Conservation (phyloP, 345 rosid species). For the Dimocarpus longan region DNA sequence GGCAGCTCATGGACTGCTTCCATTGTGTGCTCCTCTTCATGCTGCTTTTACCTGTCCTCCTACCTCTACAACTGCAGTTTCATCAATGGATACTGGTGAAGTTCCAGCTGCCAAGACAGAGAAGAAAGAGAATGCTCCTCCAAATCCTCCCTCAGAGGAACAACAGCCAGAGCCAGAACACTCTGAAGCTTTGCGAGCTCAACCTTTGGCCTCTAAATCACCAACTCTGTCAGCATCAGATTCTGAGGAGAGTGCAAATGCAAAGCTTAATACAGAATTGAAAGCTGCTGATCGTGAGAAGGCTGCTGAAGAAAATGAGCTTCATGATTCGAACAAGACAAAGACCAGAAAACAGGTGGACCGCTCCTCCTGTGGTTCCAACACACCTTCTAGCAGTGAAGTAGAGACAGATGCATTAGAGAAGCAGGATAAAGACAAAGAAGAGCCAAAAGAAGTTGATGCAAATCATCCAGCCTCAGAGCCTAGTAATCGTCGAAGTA, state of each 20-base stretch:
- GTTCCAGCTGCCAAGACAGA: slow-evolving; percentile 34
- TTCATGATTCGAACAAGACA: slow-evolving; percentile 50
- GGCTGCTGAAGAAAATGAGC: slow-evolving; percentile 48
- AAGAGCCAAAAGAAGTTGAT: slow-evolving; percentile 58
- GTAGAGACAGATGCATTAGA: slow-evolving; percentile 69
- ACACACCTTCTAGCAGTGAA: slow-evolving; percentile 86
- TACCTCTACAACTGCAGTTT: slow-evolving; percentile 43
- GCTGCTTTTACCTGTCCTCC: slow-evolving; percentile 56
- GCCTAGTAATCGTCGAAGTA: slow-evolving; percentile 56
- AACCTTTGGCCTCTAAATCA: slow-evolving; percentile 55
- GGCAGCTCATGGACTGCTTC: slow-evolving; percentile 91
- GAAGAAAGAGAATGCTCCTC: slow-evolving; percentile 36
- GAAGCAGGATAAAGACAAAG: slow-evolving; percentile 54
- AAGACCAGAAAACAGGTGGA: slow-evolving; percentile 70
- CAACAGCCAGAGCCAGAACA: slow-evolving; percentile 43
- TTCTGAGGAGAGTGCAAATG: slow-evolving; percentile 57
- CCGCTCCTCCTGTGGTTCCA: slow-evolving; percentile 94
- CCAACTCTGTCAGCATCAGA: slow-evolving; percentile 47
- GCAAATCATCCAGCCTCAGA: slow-evolving; percentile 46
- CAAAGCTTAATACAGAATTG: slow-evolving; percentile 35
- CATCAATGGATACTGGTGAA: slow-evolving; percentile 43
- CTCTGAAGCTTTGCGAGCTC: slow-evolving; percentile 60
- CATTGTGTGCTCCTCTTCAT: slow-evolving; percentile 69
- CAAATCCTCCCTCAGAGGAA: slow-evolving; percentile 41
- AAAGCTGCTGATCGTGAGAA: slow-evolving; percentile 45